Base-by-base conservation (phyloP, 768 basidiomycete genomes). In the Boletellus emodensis region DNA sequence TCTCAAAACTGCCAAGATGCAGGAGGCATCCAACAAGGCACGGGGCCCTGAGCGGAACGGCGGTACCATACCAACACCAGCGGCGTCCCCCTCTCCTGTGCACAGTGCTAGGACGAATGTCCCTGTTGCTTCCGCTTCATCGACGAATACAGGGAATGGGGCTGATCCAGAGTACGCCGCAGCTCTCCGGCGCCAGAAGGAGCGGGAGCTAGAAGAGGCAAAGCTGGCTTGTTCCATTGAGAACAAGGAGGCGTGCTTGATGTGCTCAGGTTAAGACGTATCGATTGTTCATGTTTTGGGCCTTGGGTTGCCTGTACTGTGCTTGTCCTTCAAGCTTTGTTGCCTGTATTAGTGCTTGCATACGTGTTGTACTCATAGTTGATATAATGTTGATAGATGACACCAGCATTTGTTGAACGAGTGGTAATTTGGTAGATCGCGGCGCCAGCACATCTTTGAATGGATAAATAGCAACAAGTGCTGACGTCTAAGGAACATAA, bases 191-290 rank as follows among this genome's bases (percentile, higher is more conserved):
- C 73, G 86, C 43, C 82, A 84, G 61, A 78, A 79, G 56, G 82
- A 85, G 44, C 79, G 86, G 15, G 85, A 92, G 71, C 70, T 82
- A 4, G 94, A 89, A 67, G 85, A 89, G 52, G 94, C 84, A 6
- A 85, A 86, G 71, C 67, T 94, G 50, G 69, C 79, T 65, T 95
- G 94, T 63, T 90, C 89, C 55, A 59, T 95, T 43, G 92, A 94
- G 68, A 95, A 95, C 71, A 94, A 94, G 76, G 93, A 95, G 48
- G 90, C 88, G 1, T 95, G 92, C 64, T 60, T 93, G 66, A 94
- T 94, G 90, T 93, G 90, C 72, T 91, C 89, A 53, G 87, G 85
- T 48, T 90, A 67, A 80, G 34, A 20, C 28, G 22, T 38, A 15
- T 28, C 37, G 10, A 39, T 38, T 52, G n/a, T 15, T 30, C 2